Conservation (phyloP, 495 filamentous ascomycete species). For the Apiosordaria backusii region DNA sequence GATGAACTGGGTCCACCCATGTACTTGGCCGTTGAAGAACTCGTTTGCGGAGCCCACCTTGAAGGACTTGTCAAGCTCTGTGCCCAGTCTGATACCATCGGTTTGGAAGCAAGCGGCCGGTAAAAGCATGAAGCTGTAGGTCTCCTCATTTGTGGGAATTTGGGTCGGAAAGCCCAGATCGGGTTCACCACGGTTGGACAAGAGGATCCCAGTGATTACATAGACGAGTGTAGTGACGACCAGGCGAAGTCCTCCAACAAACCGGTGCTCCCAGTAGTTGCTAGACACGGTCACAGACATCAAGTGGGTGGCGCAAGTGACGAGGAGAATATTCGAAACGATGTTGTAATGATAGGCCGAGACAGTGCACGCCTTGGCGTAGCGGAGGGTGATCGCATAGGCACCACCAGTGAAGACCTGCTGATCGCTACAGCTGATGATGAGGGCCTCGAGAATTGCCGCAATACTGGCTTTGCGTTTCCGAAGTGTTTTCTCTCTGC, state of each 20-base stretch:
- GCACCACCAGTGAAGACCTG: conserved; percentile 41
- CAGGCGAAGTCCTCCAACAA: conserved; percentile 29
- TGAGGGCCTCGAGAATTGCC: conserved; percentile 34
- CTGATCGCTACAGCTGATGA: conserved; percentile 42
- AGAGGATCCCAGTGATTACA: conserved; percentile 28
- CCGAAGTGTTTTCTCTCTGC: conserved; percentile 4
- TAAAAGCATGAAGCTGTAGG: conserved; percentile 29
- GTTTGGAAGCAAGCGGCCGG: conserved; percentile 35
- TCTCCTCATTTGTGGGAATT: conserved; percentile 19
- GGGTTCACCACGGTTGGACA: conserved; percentile 29
- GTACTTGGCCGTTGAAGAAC: conserved; percentile 27
- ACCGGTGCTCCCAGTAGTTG: conserved; percentile 37
- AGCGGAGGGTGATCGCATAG: conserved; percentile 37
- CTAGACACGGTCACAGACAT: conserved; percentile 34
- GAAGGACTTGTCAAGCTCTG: conserved; percentile 16
- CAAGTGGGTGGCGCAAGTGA: conserved; percentile 41
- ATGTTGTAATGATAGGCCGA: conserved; percentile 45
- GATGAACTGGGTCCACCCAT: conserved; percentile 32
- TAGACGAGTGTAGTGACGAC: conserved; percentile 26
- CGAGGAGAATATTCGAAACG: conserved; percentile 38
- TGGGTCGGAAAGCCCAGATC: conserved; percentile 28
- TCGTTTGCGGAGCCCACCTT: conserved; percentile 14
- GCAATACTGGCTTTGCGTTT: conserved; percentile 22
- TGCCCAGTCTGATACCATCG: conserved; percentile 9
- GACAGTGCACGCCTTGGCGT: conserved; percentile 35